These are phyloP conservation scores for Chloromonas sp. DNA, from an alignment of 163 green algal species.

Conservation along the genomic window DNA sequence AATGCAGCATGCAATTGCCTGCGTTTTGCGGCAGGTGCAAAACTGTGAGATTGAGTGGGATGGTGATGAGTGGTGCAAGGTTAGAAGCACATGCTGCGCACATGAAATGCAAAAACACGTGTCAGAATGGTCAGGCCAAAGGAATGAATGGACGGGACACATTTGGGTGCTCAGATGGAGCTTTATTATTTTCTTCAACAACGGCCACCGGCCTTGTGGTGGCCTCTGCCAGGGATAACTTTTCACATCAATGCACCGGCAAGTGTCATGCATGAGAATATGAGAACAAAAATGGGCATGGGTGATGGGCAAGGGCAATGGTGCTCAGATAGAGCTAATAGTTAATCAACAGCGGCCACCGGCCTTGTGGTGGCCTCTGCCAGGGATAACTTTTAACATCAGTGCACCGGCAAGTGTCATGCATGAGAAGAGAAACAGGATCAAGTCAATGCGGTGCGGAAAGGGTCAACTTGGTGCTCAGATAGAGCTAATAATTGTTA, in stretches of 20 bases:
- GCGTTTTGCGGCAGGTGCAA: too few relatives aligned
- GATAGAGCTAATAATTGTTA: constrained; percentile 8
- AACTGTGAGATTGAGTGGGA: too few relatives aligned
- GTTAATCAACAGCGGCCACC: not conserved
- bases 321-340: constrained; percentile 14
- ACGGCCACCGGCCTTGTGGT: not conserved
- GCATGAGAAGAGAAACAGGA: not conserved
- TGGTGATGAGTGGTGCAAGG: too few relatives aligned
- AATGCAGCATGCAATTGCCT: too few relatives aligned
- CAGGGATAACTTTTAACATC: constrained; percentile 4
- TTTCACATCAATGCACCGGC: not conserved
- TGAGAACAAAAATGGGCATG: not conserved
- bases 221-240: constrained; percentile 2
- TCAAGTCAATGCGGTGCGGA: not conserved
- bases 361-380: not conserved
- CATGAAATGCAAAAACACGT: too few relatives aligned
- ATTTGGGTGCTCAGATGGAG: constrained; percentile 7
- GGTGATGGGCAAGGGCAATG: not conserved
- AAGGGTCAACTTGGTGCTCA: not conserved
- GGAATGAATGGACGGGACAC: not conserved
- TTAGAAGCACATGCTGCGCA: too few relatives aligned
- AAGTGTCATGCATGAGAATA: not conserved
- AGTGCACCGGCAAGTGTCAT: not conserved
- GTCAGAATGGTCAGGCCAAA: too few relatives aligned
- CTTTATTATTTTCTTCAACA: constrained; percentile 1